Percentiles rank a stretch among this genome's conserved stretches.
These are phyloP conservation scores for Spatholobus suberectus DNA, from an alignment of 306 rosid genomes.

Conservation along the genomic window DNA sequence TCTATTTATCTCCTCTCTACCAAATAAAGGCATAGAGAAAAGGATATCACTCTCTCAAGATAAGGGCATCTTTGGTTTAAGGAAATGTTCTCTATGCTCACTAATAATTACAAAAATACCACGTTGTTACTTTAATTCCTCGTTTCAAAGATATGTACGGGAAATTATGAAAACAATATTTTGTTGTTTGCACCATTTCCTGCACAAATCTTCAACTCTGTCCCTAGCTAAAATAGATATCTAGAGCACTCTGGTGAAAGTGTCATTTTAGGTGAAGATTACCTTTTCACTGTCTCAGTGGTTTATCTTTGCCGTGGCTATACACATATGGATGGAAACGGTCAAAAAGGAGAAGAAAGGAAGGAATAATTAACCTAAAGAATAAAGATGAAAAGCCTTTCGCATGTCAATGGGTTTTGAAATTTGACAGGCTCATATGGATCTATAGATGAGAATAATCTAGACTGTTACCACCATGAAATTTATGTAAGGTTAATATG, in stretches of 20 bases:
- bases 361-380: slow-evolving; percentile 43
- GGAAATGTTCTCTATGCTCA: neutral
- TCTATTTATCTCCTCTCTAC: too few relatives aligned
- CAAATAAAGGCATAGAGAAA: too few relatives aligned
- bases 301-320: neutral
- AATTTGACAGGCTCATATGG: slow-evolving; percentile 27
- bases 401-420: slow-evolving; percentile 19
- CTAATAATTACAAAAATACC: neutral
- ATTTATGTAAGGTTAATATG: slow-evolving; percentile 15
- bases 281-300: neutral
- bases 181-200: neutral
- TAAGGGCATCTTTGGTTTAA: neutral
- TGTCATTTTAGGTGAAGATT: slow-evolving; percentile 3
- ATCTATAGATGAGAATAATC: slow-evolving; percentile 43
- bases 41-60: neutral
- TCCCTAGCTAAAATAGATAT: neutral
- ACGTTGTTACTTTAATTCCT: neutral
- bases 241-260: neutral
- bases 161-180: neutral
- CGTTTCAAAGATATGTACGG: neutral
- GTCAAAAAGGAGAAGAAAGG: slow-evolving; percentile 49
- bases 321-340: slow-evolving; percentile 8
- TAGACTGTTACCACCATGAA: slow-evolving; percentile 35
- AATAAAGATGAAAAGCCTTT: slow-evolving; percentile 50
- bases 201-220: neutral